Percentiles rank a stretch among this genome's conserved stretches.
Evolutionary conservation across 441 rosid species (phyloP).

Genomic region (Corymbia calophylla): DNA sequence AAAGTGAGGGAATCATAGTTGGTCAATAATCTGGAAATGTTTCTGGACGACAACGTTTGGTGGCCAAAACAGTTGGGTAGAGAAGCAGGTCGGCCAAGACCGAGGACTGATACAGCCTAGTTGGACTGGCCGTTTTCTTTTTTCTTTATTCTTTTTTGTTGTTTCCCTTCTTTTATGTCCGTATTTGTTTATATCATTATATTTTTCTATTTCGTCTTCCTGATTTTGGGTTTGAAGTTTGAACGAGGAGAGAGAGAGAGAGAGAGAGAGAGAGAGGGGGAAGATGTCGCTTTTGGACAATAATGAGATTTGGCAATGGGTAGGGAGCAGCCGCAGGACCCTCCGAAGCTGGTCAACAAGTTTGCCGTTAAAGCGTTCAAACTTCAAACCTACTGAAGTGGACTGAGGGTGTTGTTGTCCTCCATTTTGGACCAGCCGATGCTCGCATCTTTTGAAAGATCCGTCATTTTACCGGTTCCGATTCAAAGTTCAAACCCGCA

Average conservation of each 20-base stretch:
- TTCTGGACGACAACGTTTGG: not conserved
- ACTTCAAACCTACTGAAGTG: not conserved
- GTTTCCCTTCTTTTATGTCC: not conserved
- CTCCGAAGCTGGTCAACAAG: not conserved
- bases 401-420: not conserved
- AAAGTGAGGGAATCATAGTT: not conserved
- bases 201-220: not conserved
- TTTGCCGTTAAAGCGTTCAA: not conserved
- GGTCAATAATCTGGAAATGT: not conserved
- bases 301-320: not conserved
- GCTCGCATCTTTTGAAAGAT: not conserved
- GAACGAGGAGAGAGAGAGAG: not conserved
- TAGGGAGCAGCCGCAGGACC: not conserved
- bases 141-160: not conserved
- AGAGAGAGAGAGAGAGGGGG: not conserved
- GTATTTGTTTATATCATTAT: too few species aligned
- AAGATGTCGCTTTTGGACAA: not conserved
- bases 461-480: not conserved
- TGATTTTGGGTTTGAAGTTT: not conserved
- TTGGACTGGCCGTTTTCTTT: not conserved
- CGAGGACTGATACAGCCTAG: not conserved
- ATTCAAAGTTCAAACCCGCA: not conserved
- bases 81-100: not conserved
- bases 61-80: not conserved
- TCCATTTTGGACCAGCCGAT: not conserved